Evolutionary conservation across 2,329 filamentous ascomycete genomes (phyloP), one percentile per base, ranked within the genome.

Genomic region (Microsporum ferrugineum): DNA sequence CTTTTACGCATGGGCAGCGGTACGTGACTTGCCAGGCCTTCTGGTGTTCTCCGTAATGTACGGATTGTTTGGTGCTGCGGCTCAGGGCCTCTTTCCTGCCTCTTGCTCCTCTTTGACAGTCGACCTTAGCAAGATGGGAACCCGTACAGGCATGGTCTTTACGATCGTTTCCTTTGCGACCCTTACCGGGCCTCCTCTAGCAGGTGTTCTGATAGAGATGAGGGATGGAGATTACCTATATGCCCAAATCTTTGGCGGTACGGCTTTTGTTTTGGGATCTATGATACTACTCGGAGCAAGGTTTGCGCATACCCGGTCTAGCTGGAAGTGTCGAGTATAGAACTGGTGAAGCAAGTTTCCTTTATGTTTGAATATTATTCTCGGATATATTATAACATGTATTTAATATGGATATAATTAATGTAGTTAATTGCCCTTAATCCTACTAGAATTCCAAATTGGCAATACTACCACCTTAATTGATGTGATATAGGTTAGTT

Each of bases 81-180:
- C 88, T 55, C 86, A 88, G 71, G 80, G 80, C 5, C 69, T 89
- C 7, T 88, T 88, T 66, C 86, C 86, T 0, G 83, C 85, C 0
- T 81, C 80, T 0, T 68, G 87, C 43, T 80, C 79, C 58, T 80
- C 79, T 49, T 71, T 84, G 62, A 82, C 79, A 0, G 75, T 75
- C 0, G 79, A 84, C 66, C 61, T 82, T 62, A 76, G 76, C 63
- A 82, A 81, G 69, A 72, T 74, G 5, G 82, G 82, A 0, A 77
- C 80, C n/a, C 72, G 80, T 14, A 80, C 82, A 71, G 81, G 82
- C 1, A 81, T 82, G 78, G 75, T 79, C 4, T 78, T 84, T 53
- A 78, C 75, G 23, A 76, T 82, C 60, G 76, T 82, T 17, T 77
- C 76, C 12, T 75, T 84, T 58, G 79, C 80, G 0, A 77, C 76